Base-by-base conservation (phyloP, 495 filamentous ascomycete genomes). In the Alectoria sarmentosa region DNA sequence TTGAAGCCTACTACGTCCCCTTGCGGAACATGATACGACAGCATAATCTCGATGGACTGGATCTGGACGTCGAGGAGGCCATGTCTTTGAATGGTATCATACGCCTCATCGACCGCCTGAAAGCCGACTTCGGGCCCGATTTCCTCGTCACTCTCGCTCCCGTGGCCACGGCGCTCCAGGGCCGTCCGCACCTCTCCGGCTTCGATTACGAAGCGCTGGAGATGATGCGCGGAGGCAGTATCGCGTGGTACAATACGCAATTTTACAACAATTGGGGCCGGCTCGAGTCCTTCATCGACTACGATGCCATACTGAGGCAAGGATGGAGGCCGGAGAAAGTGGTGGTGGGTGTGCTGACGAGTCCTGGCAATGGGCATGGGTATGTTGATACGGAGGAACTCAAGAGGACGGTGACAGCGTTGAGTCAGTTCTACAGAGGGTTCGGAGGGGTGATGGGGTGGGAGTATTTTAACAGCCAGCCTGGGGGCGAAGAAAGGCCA, bases 371-470 rank as follows among this genome's bases (percentile, higher is more conserved):
- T 71, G 89, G 88, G 28, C 77, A 77, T 48, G 85, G 85, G 3
- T 88, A 78, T 68, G 81, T 88, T 38, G 73, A 77, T 14, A 74
- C 69, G 15, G 82, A 83, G 48, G 76, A 76, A 26, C 69, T 83
- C 23, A 76, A 77, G 42, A 69, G 70, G 32, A 71, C 77, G 5
- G 73, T 86, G 48, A 72, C 80, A 1, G 64, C 67, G 11, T 66
- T 86, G 68, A 68, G 83, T 44, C 72, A 79, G 44, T 75, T 74
- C 63, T 89, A 83, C 63, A 81, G 83, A 4, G 77, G 77, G 36
- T 91, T 93, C 72, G 90, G 90, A 11, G 90, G 90, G 3, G 84
- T 92, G 0, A 89, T 89, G 85, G 90, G 90, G 4, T 95, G 90
- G 90, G 90, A 93, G 72, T 95, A 90, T 68, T 93, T 88, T 71